Evolutionary conservation across 148 eudicot species (phyloP).

Genomic region (Silene conica): DNA sequence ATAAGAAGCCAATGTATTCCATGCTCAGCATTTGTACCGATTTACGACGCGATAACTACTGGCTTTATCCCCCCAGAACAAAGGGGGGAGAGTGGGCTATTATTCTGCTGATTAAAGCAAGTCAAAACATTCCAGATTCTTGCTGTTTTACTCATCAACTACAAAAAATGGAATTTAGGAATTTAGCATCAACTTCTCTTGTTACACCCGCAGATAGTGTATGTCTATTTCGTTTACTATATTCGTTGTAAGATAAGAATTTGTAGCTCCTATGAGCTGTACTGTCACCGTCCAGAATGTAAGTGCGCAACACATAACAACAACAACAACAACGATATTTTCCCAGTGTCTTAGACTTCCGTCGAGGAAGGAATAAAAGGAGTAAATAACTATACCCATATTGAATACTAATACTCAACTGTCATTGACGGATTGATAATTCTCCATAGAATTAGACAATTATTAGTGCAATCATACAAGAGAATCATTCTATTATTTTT

Average conservation of each 20-base stretch:
- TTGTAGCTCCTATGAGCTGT: not conserved
- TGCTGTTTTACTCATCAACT: constrained; percentile 1
- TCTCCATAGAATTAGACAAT: too few relatives aligned
- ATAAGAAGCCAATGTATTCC: not conserved
- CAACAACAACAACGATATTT: not conserved
- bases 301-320: not conserved
- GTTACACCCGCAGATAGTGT: not conserved
- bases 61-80: not conserved
- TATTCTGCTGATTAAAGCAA: constrained; percentile 2
- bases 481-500: too few relatives aligned
- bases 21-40: not conserved
- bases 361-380: too few relatives aligned
- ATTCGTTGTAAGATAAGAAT: not conserved
- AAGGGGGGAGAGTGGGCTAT: not conserved
- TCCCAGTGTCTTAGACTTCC: not conserved
- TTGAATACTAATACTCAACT: too few relatives aligned
- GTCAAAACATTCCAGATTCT: constrained; percentile 20
- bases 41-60: not conserved
- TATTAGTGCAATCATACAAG: too few relatives aligned
- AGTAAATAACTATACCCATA: too few relatives aligned
- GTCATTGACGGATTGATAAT: too few relatives aligned
- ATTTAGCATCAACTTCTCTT: not conserved
- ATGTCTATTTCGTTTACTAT: not conserved
- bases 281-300: not conserved
- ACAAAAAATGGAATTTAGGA: not conserved